Conservation (phyloP, 1,139 yeast species). For the Scheffersomyces quercinus region DNA sequence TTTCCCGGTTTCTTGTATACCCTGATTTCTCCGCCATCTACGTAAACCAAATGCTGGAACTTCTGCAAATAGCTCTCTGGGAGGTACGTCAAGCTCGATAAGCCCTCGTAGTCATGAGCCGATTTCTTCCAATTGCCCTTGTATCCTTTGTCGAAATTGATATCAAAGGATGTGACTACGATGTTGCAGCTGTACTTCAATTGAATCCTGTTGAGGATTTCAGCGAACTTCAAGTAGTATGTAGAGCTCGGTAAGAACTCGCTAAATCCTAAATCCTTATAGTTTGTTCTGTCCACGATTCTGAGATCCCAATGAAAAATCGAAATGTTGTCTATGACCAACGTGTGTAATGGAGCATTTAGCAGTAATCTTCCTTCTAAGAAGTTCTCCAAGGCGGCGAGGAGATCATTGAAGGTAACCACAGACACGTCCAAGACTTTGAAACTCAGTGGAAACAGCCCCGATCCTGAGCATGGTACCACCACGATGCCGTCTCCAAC, state of each 20-base stretch:
- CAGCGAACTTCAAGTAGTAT: conserved; percentile 18
- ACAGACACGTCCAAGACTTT: not conserved
- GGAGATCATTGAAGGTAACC: not conserved
- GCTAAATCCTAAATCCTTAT: conserved; percentile 13
- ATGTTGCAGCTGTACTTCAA: conserved; percentile 29
- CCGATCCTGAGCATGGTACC: conserved; percentile 5
- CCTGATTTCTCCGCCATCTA: conserved; percentile 5
- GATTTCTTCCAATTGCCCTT: conserved; percentile 5
- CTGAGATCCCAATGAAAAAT: conserved; percentile 36
- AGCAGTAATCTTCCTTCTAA: not conserved
- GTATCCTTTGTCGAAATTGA: conserved; percentile 32
- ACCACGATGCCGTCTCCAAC: conserved; percentile 2
- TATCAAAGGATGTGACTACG: conserved; percentile 36
- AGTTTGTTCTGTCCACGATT: conserved; percentile 14
- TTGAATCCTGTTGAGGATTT: conserved; percentile 14
- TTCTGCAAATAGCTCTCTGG: conserved; percentile 11
- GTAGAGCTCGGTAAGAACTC: conserved; percentile 7
- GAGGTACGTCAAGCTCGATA: conserved; percentile 4
- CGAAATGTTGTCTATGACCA: conserved; percentile 29
- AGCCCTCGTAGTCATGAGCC: conserved; percentile 4
- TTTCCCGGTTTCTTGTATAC: not conserved
- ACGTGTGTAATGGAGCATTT: conserved; percentile 14
- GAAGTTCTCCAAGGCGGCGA: conserved; percentile 1
- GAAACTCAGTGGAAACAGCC: too few species aligned
- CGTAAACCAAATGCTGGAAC: conserved; percentile 18